Evolutionary conservation across 1,139 yeast genomes (phyloP).

Genomic region (Protomyces inouyei): DNA sequence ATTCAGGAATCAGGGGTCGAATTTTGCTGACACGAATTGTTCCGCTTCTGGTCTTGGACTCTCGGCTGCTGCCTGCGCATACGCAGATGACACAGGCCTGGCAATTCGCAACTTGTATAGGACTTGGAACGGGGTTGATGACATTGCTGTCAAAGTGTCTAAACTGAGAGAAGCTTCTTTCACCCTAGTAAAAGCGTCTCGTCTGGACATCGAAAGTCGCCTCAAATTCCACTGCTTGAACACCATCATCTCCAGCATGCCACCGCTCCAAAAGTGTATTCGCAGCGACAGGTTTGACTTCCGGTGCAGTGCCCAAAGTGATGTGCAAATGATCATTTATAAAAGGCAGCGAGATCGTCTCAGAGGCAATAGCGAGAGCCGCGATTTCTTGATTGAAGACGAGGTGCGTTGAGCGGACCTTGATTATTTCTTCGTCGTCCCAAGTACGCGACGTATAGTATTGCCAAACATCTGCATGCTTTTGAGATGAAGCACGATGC

Average conservation of each 20-base stretch:
- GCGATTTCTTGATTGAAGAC: conserved; percentile 53
- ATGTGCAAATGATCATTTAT: conserved; percentile 60
- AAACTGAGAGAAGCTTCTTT: no score
- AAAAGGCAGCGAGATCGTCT: conserved; percentile 35
- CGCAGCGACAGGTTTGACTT: conserved; percentile 51
- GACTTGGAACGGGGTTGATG: no score
- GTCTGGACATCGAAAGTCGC: neutral
- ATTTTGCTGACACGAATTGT: no score
- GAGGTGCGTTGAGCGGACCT: conserved; percentile 36
- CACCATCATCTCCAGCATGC: neutral
- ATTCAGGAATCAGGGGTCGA: no score
- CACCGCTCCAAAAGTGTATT: conserved; percentile 42
- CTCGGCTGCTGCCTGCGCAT: no score
- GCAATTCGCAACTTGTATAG: no score
- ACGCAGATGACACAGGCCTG: no score
- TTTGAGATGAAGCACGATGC: conserved; percentile 44
- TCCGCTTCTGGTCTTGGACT: no score
- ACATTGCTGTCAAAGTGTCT: no score
- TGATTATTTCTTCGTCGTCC: conserved; percentile 45
- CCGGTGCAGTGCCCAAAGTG: conserved; percentile 62
- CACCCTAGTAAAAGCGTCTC: neutral
- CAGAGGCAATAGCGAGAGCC: conserved; percentile 50
- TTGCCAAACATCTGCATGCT: conserved; percentile 34
- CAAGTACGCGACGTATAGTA: conserved; percentile 40
- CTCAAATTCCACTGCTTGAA: neutral